phyloP scores from a whole-genome alignment of 345 rosid species.

The Trapa incisa region DNA sequence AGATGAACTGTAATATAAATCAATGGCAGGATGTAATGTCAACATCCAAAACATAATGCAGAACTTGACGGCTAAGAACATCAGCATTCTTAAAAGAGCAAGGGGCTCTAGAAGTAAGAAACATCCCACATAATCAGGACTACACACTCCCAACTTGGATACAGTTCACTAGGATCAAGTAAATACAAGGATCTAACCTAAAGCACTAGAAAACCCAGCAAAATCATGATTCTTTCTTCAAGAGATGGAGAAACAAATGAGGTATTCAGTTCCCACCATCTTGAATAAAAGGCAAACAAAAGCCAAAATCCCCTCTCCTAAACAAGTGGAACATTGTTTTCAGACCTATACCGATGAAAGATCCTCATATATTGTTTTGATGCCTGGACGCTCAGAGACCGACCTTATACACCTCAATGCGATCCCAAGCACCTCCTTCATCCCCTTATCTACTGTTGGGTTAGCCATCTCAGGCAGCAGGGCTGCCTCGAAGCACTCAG shows the following conservation, averaged over 20 bases:
- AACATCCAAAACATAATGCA: no score
- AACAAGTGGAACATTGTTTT: neutral
- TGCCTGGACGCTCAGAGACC: slow-evolving; percentile 86
- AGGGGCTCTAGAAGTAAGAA: neutral
- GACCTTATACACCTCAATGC: slow-evolving; percentile 74
- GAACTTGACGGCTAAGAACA: no score
- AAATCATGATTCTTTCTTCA: neutral
- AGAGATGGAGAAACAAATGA: slow-evolving; percentile 9
- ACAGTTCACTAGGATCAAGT: neutral
- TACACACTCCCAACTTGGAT: neutral
- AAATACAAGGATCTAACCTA: slow-evolving; percentile 4
- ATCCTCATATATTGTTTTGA: slow-evolving; percentile 92
- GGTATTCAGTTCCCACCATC: slow-evolving; percentile 10
- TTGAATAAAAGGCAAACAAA: neutral
- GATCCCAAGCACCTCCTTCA: slow-evolving; percentile 81
- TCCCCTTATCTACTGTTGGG: slow-evolving; percentile 66
- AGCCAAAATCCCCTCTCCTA: neutral
- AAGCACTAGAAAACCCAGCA: neutral
- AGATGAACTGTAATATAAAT: neutral
- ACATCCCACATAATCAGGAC: neutral
- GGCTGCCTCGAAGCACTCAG: slow-evolving; percentile 60
- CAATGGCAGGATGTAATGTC: no score
- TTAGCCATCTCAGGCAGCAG: slow-evolving; percentile 37
- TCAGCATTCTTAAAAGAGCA: neutral
- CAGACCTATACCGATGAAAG: slow-evolving; percentile 62